Evolutionary conservation across 75 land plant species (phyloP).

Genomic region (Pinus albicaulis): DNA sequence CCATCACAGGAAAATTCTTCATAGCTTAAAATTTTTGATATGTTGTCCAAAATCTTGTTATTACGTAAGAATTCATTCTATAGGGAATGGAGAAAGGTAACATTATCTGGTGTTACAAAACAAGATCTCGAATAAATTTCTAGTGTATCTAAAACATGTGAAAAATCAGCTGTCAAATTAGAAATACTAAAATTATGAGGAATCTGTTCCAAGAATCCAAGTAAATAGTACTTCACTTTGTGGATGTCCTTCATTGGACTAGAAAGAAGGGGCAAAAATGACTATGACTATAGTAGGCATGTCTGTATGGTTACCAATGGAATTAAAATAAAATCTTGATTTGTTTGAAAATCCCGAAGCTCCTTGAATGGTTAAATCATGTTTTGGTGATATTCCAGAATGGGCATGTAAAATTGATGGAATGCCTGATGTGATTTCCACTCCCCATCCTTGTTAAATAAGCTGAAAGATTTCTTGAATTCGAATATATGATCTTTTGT

Average conservation of each 20-base stretch:
- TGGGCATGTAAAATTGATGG: slow-evolving; percentile 18
- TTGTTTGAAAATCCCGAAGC: slow-evolving; percentile 31
- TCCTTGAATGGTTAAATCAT: slow-evolving; percentile 39
- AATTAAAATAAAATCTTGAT: slow-evolving; percentile 41
- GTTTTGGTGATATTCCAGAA: slow-evolving; percentile 22
- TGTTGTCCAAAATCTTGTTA: slow-evolving; percentile 35
- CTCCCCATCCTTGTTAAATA: no score
- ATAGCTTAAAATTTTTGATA: slow-evolving; percentile 50
- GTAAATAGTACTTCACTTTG: slow-evolving; percentile 43
- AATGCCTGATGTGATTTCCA: slow-evolving; percentile 19
- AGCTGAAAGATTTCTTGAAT: no score
- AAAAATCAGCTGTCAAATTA: no score
- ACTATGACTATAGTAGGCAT: slow-evolving; percentile 31
- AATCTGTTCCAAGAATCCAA: slow-evolving; percentile 68
- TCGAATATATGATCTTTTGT: no score
- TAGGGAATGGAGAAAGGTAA: no score
- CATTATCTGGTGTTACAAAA: no score
- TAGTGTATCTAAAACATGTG: no score
- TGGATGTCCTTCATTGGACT: slow-evolving; percentile 34
- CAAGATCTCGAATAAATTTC: no score
- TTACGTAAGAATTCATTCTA: slow-evolving; percentile 31
- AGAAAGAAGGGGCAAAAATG: slow-evolving; percentile 34
- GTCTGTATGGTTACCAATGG: slow-evolving; percentile 42
- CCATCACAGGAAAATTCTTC: slow-evolving; percentile 47
- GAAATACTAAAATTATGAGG: slow-evolving; percentile 79